Evolutionary conservation across 306 rosid species (phyloP), one percentile per base, ranked within the genome.

Genomic region (Quercus bicolor): DNA sequence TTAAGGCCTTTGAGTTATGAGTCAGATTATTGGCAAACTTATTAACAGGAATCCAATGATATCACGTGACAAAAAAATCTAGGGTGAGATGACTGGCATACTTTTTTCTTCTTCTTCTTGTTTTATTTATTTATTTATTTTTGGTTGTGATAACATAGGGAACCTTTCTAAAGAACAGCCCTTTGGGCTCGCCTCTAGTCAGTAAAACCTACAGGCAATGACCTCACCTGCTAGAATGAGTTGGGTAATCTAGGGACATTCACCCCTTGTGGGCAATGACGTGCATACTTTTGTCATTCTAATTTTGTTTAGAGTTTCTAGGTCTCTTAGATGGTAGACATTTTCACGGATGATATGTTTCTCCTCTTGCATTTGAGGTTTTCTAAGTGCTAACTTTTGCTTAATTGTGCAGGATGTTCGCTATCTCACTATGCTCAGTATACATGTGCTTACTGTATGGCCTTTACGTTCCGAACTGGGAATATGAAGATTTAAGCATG

Each of bases 381-480:
- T 51, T 78, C 56, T 10, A 78, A 56, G 71, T 40, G 62, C 75
- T 85, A 60, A 80, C 65, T 71, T 79, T 79, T 78, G 24, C 77
- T 71, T 64, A 74, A 52, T 76, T 56, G 16, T 83, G 77, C 91
- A 92, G 97, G 97, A 73, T 88, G 56, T 84, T 92, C 76, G 87
- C 89, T 37, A 23, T 87, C 80, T 65, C 84, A 66, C 85, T 90
- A 65, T 90, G 97, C 87, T 87, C 86, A 18, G 57, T 79, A 80
- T 87, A 92, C 81, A 84, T 92, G 81, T 71, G 85, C 85, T 81
- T 88, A 77, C 86, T 90, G 54, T 88, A 90, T 12, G 85, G 86
- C 68, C 93, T 92, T 61, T 88, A 88, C 71, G 84, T 92, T 78
- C 93, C 94, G 68, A 81, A 77, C 82, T 90, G 97, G 97, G 77